Base-by-base conservation (phyloP, 202 grass and related monocot species). In the Panicum hallii region DNA sequence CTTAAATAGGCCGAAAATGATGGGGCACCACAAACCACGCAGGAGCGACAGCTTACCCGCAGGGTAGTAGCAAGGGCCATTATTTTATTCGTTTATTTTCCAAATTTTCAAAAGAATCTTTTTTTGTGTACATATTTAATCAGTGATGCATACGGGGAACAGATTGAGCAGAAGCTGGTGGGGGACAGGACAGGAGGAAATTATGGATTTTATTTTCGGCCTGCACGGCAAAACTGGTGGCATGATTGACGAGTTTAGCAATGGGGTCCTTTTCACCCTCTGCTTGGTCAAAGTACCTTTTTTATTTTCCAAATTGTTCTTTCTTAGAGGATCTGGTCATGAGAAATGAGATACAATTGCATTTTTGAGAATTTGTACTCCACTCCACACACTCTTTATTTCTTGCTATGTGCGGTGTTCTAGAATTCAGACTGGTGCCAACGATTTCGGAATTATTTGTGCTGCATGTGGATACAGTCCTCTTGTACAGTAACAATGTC, bases 1-100 rank as follows among this genome's bases (percentile, higher is more conserved):
- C 6, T 87, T 87, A 89, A 87, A 87, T 92, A 92, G 79, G 8
- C 69, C 41, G 28, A 52, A 44, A 73, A 77, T 13, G 75, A 82
- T 62, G 84, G 58, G 69, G 69, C 72, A 72, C 89, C 89, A 81
- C 89, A 70, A 28, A 53, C 22, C 42, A 70, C 56, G 67, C 32
- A 11, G 44, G 69, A 20, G 70, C 11, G 82, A 91, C 86, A 75
- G 82, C 82, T 85, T 87, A 74, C 84, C 79, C 61, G 26, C 62
- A 70, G 38, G 61, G 43, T 48, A 26, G 15, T 44, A 74, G 70
- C 82, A 52, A 14, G 75, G 30, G 77, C 11, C 12, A 53, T 40
- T 67, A 38, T 20, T 52, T 67, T 69, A 77, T 30, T 40, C 17
- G 10, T 14, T 5, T 70, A 19, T n/a, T 57, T 62, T 28, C 2